A percentile compares a stretch with the other conserved stretches of the same genome.
Evolutionary conservation across 768 basidiomycete genomes (phyloP).

Genomic region (Boletus patriciae): DNA sequence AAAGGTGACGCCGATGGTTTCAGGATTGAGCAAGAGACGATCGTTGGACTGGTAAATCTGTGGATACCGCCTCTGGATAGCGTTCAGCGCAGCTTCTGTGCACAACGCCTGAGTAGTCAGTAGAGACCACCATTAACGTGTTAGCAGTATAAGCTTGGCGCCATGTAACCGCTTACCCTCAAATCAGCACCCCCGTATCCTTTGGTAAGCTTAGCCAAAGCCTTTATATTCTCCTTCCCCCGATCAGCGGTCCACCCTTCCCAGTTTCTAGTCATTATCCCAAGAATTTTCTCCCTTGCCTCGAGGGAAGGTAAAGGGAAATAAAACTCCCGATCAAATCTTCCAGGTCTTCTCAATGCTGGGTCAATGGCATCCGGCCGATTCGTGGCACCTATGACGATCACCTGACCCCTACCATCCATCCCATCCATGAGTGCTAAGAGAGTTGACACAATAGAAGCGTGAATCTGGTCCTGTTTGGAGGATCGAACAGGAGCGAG

Average conservation of each 20-base stretch:
- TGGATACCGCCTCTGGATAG: slow-evolving; percentile 93
- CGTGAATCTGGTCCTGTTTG: slow-evolving; percentile 98
- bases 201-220: slow-evolving; percentile 87
- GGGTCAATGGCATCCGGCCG: slow-evolving; percentile 98
- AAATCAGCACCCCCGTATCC: slow-evolving; percentile 98
- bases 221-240: slow-evolving; percentile 51
- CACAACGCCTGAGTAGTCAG: slow-evolving; percentile 68
- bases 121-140: neutral
- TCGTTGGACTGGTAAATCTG: slow-evolving; percentile 95
- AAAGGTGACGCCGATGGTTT: slow-evolving; percentile 78
- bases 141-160: slow-evolving; percentile 1
- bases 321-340: slow-evolving; percentile 98
- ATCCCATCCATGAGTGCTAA: slow-evolving; percentile 99
- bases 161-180: slow-evolving; percentile 53
- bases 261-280: slow-evolving; percentile 91
- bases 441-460: slow-evolving; percentile 93
- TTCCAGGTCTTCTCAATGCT: slow-evolving; percentile 87
- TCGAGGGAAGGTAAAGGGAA: slow-evolving; percentile 86
- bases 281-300: slow-evolving; percentile 84
- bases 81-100: slow-evolving; percentile 95
- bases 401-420: slow-evolving; percentile 96
- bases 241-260: slow-evolving; percentile 68
- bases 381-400: slow-evolving; percentile 98
- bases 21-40: slow-evolving; percentile 78
- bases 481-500: slow-evolving; percentile 97